Evolutionary conservation across 116 monocot genomes (phyloP).

Genomic region (Papilionanthe hybrid): DNA sequence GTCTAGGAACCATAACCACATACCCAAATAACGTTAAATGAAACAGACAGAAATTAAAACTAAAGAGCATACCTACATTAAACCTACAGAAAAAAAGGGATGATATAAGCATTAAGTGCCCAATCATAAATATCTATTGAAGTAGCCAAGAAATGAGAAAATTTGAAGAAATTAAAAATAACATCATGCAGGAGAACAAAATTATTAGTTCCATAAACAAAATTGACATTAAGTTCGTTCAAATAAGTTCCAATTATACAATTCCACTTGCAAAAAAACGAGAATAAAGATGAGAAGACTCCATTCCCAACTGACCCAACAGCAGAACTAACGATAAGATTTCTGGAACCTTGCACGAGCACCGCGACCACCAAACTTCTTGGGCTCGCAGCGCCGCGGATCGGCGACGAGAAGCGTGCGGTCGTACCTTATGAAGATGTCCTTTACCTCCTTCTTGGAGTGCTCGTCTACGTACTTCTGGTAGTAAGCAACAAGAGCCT

Average conservation of each 20-base stretch:
- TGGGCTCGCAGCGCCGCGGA: slow-evolving; percentile 53
- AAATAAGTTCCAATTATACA: too few relatives aligned
- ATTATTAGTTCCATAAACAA: not conserved
- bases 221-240: not conserved
- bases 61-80: not conserved
- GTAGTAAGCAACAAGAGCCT: slow-evolving; percentile 46
- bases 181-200: not conserved
- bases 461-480: slow-evolving; percentile 59
- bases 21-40: not conserved
- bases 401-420: slow-evolving; percentile 47
- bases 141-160: not conserved
- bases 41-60: too few relatives aligned
- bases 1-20: not conserved
- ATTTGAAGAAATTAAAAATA: not conserved
- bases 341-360: slow-evolving; percentile 56
- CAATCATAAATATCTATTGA: not conserved
- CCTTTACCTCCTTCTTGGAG: slow-evolving; percentile 47
- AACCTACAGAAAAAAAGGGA: not conserved
- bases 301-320: not conserved
- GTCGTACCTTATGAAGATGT: slow-evolving; percentile 39
- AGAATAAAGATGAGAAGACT: not conserved
- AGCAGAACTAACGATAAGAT: slow-evolving; percentile 35
- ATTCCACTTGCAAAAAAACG: not conserved
- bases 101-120: not conserved
- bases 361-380: slow-evolving; percentile 58